These are phyloP conservation scores for Crithidia sp. DNA, from an alignment of 208 protist genomes.

Conservation along the genomic window DNA sequence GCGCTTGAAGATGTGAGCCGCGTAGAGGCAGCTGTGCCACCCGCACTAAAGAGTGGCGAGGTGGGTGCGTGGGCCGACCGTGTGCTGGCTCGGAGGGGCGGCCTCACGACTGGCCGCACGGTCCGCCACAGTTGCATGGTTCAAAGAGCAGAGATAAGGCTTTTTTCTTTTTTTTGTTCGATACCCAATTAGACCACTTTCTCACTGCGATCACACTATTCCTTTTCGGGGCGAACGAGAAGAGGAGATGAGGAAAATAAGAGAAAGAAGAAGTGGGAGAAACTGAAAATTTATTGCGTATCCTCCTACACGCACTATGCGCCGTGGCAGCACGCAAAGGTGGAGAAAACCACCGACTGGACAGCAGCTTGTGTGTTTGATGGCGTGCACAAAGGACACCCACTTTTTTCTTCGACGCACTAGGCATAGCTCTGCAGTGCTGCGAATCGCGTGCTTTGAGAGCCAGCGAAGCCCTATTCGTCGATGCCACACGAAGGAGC, in stretches of 20 bases:
- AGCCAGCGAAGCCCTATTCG: no score
- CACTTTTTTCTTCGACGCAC: no score
- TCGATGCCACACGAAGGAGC: no score
- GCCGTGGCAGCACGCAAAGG: no score
- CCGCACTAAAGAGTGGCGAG: not conserved
- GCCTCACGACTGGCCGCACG: not conserved
- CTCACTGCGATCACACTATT: not conserved
- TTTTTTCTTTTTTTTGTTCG: not conserved
- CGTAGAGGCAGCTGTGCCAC: not conserved
- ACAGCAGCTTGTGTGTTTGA: no score
- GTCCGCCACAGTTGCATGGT: not conserved
- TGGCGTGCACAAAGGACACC: no score
- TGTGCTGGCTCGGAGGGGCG: not conserved
- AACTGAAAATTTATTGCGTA: not conserved
- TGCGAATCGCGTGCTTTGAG: no score
- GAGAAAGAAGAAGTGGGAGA: not conserved
- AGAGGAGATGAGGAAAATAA: not conserved
- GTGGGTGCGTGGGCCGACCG: not conserved
- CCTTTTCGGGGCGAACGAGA: not conserved
- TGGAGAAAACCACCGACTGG: no score
- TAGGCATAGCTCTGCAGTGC: no score
- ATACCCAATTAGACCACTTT: no score
- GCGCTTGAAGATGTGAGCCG: not conserved
- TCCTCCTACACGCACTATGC: no score
- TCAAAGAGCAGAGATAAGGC: not conserved